Evolutionary conservation across 225 moss, liverwort and hornwort genomes (phyloP).

Genomic region (Marchantia paleacea): DNA sequence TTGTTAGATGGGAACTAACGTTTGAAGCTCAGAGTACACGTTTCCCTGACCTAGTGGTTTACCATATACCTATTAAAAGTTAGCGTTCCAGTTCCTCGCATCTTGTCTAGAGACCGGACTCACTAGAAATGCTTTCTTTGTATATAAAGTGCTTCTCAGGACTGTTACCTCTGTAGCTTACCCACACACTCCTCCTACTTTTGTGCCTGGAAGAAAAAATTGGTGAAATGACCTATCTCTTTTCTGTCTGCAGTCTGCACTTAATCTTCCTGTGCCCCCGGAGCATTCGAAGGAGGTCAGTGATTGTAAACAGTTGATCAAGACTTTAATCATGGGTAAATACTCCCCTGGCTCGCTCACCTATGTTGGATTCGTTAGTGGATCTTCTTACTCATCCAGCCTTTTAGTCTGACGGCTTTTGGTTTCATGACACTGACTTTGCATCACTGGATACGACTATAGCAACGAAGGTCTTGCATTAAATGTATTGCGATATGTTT

Average conservation of each 20-base stretch:
- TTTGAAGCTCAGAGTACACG: too few species aligned
- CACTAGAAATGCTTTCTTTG: too few species aligned
- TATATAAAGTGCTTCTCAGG: too few species aligned
- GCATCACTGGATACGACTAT: background rate
- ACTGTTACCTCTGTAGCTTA: too few species aligned
- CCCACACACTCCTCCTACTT: too few species aligned
- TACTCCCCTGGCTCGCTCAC: background rate
- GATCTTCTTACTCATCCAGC: background rate
- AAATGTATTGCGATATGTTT: background rate
- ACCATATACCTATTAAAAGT: too few species aligned
- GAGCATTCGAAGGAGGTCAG: conserved; percentile 96
- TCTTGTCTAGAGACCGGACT: too few species aligned
- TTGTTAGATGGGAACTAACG: too few species aligned
- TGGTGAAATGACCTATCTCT: background rate
- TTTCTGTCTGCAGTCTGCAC: conserved; percentile 66
- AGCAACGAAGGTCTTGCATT: background rate
- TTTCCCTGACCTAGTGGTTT: too few species aligned
- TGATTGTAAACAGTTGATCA: conserved; percentile 97
- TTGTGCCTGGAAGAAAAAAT: background rate
- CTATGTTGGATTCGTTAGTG: background rate
- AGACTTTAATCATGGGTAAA: conserved; percentile 97
- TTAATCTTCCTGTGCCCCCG: conserved; percentile 91
- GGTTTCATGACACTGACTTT: background rate
- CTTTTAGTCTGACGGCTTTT: background rate
- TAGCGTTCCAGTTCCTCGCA: too few species aligned